A percentile compares a stretch with the other conserved stretches of the same genome.
These are phyloP conservation scores for Phaffia rhodozyma DNA, from an alignment of 1,284 basidiomycete species.

Conservation along the genomic window DNA sequence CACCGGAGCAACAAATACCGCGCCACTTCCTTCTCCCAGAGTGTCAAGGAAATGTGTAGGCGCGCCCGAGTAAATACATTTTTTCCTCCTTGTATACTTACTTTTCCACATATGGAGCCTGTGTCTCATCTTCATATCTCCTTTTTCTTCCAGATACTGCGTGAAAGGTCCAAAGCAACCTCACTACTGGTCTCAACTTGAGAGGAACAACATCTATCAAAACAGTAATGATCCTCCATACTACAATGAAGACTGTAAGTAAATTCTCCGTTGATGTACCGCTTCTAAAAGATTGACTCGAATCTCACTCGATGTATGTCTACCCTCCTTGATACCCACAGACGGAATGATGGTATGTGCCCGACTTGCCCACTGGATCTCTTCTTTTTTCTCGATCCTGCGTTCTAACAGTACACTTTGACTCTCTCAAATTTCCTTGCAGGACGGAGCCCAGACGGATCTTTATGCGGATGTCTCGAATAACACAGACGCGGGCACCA, in stretches of 20 bases:
- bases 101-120: background rate
- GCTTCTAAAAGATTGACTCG: too few relatives aligned
- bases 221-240: slow-evolving; percentile 31
- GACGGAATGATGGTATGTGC: too few relatives aligned
- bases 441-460: too few relatives aligned
- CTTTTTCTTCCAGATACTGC: background rate
- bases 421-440: too few relatives aligned
- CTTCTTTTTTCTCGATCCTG: too few relatives aligned
- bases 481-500: too few relatives aligned
- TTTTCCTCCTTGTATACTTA: background rate
- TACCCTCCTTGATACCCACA: too few relatives aligned
- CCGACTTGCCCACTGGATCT: too few relatives aligned
- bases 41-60: slow-evolving; percentile 8
- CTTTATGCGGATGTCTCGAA: too few relatives aligned
- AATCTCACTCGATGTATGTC: too few relatives aligned
- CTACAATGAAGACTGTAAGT: background rate
- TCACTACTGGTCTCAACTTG: slow-evolving; percentile 31
- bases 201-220: slow-evolving; percentile 30
- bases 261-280: too few relatives aligned
- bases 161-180: slow-evolving; percentile 27
- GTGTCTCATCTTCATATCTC: background rate
- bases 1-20: slow-evolving; percentile 27
- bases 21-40: slow-evolving; percentile 26
- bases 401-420: too few relatives aligned
- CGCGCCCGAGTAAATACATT: background rate